Percentiles rank a stretch among this genome's conserved stretches.
These are phyloP conservation scores for Scedosporium dehoogii DNA, from an alignment of 2,329 filamentous ascomycete species.

Conservation along the genomic window DNA sequence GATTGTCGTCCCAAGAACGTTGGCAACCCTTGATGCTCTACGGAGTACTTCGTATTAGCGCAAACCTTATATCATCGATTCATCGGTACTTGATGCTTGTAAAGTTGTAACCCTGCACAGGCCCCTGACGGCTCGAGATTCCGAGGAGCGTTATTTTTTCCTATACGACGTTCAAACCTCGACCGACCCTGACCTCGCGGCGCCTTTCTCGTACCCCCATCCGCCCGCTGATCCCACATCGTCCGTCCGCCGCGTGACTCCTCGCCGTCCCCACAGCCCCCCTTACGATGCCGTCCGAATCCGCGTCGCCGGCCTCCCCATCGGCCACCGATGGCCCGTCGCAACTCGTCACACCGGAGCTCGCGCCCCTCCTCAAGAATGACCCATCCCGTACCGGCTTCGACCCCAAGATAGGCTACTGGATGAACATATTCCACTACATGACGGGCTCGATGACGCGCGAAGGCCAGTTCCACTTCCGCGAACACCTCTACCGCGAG, in stretches of 20 bases:
- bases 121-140: not conserved
- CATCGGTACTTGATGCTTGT: too few species aligned
- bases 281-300: not conserved
- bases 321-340: conserved; percentile 1
- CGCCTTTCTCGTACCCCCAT: not conserved
- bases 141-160: not conserved
- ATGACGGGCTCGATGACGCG: conserved; percentile 62
- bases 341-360: not conserved
- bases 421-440: conserved; percentile 80
- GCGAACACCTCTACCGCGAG: conserved; percentile 61
- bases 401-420: conserved; percentile 52
- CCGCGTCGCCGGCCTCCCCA: not conserved
- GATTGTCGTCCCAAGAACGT: too few species aligned
- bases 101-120: too few species aligned
- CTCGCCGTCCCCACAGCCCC: not conserved
- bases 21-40: too few species aligned
- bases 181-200: too few species aligned
- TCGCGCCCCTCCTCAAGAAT: conserved; percentile 24
- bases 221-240: not conserved
- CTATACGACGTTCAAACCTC: not conserved
- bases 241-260: not conserved
- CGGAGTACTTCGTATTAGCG: too few species aligned
- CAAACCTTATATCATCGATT: too few species aligned
- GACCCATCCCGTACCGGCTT: conserved; percentile 53
- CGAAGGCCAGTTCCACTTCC: conserved; percentile 65